These are phyloP conservation scores for Inonotus hispidus DNA, from an alignment of 1,284 basidiomycete species.

Conservation along the genomic window DNA sequence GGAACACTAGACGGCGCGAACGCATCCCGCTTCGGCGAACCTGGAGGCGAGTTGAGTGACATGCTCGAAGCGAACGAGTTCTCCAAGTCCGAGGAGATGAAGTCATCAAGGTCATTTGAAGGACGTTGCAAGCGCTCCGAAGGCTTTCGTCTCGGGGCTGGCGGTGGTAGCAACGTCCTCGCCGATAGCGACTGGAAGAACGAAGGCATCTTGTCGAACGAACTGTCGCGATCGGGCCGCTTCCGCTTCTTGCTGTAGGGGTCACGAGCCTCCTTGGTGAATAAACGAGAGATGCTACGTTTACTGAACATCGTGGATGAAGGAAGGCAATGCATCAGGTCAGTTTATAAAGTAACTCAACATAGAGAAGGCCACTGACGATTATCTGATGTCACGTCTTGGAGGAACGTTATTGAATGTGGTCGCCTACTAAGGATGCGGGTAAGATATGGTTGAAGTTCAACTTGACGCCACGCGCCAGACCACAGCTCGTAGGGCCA, in stretches of 20 bases:
- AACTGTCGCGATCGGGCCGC: constrained; percentile 23
- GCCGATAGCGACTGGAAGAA: constrained; percentile 36
- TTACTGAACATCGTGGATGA: constrained; percentile 3
- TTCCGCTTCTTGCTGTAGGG: constrained; percentile 22
- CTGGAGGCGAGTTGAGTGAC: constrained; percentile 65
- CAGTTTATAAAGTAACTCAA: constrained; percentile 4
- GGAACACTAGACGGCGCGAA: constrained; percentile 6
- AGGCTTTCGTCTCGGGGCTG: constrained; percentile 44
- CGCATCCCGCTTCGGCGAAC: constrained; percentile 37
- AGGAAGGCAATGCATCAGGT: neutral
- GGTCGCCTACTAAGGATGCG: neutral
- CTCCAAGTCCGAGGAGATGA: constrained; percentile 67
- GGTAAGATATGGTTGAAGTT: constrained; percentile 7
- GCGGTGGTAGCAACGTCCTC: constrained; percentile 44
- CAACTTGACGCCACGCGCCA: constrained; percentile 3
- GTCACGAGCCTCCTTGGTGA: constrained; percentile 7
- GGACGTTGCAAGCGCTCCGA: constrained; percentile 34
- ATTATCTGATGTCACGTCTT: constrained; percentile 13
- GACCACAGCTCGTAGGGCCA: neutral
- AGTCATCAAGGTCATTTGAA: constrained; percentile 55
- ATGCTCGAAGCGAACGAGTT: constrained; percentile 75
- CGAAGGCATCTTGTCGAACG: constrained; percentile 42
- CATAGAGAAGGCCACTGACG: constrained; percentile 11
- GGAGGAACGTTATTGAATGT: neutral
- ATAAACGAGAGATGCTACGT: constrained; percentile 19